These are phyloP conservation scores for Pichia manshurica DNA, from an alignment of 805 yeast species.

Conservation along the genomic window DNA sequence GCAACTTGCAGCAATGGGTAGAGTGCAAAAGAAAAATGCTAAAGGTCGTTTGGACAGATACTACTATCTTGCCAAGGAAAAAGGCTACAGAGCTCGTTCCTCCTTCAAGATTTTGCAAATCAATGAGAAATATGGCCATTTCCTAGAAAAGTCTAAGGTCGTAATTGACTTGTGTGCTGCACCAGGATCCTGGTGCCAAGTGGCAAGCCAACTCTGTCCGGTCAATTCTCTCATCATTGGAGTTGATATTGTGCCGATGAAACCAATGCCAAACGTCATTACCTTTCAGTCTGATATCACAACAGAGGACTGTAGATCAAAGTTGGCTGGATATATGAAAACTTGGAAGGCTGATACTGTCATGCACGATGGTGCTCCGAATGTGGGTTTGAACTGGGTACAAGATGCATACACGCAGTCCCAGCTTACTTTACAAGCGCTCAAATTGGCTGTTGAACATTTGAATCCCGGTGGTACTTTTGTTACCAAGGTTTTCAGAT, in stretches of 20 bases:
- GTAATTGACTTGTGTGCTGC: constrained; percentile 98
- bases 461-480: constrained; percentile 88
- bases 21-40: constrained; percentile 91
- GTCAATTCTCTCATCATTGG: constrained; percentile 90
- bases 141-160: constrained; percentile 88
- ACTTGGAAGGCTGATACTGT: constrained; percentile 99
- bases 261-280: constrained; percentile 89
- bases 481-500: constrained; percentile 94
- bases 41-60: constrained; percentile 99
- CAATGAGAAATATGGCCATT: constrained; percentile 94
- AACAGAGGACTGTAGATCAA: constrained; percentile 95
- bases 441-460: constrained; percentile 91
- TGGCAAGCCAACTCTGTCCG: constrained; percentile 90
- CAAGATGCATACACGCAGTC: constrained; percentile 99
- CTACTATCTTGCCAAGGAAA: constrained; percentile 94
- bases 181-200: constrained; percentile 99
- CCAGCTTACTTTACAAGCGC: constrained; percentile 88
- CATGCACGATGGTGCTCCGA: constrained; percentile 99
- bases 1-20: constrained; percentile 32
- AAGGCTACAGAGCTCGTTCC: constrained; percentile 98
- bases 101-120: constrained; percentile 93
- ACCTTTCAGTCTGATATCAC: constrained; percentile 97
- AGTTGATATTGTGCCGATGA: constrained; percentile 98
- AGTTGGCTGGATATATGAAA: constrained; percentile 89
- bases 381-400: constrained; percentile 99